Base-by-base conservation (phyloP, 352 stramenopile genomes). In the Phytophthora uliginosa region DNA sequence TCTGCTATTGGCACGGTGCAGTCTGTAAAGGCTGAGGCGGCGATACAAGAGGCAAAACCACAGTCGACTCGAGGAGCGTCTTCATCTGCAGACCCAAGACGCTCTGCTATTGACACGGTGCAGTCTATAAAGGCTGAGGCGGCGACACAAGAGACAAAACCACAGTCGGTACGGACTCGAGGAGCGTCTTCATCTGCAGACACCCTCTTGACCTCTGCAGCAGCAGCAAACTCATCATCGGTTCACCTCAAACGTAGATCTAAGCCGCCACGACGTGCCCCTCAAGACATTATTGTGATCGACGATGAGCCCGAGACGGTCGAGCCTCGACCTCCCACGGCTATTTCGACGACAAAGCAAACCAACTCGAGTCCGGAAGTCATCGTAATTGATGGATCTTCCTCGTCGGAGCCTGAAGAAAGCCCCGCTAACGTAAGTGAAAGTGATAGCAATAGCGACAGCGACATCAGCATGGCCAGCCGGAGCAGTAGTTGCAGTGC, bases 341-440 rank as follows among this genome's bases (percentile, higher is more conserved):
- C 12, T 8, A 45, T 50, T 52, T 26, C 28, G 48, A 31, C 18
- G 38, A 20, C 4, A 42, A 57, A 26, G 20, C 12, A 34, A 26
- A 15, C 31, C 28, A 45, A 33, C 24, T 34, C 22, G 51, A 22
- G 4, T 18, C 13, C 9, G 15, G 50, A 66, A 52, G 47, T 56
- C 24, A 66, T 68, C 33, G 24, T 59, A 28, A 70, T 68, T 24
- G 45, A 66, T 42, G 53, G 20, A 26, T 73, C 65, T 22, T 69
- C 67, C 12, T 64, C 59, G 50, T 66, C 61, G 9, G 60, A 58
- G 8, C 42, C 61, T 5, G 55, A 59, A 26, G 36, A 40, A 12
- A 52, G 54, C 47, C 22, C 47, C 38, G 42, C n/a, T 38, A n/a
- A 53, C 20, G 38, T 26, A 13, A 60, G 57, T 12, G 65, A 61